A percentile compares a stretch with the other conserved stretches of the same genome.
Conservation (phyloP, 2,329 filamentous ascomycete species). For the Exophiala alcalophila region DNA sequence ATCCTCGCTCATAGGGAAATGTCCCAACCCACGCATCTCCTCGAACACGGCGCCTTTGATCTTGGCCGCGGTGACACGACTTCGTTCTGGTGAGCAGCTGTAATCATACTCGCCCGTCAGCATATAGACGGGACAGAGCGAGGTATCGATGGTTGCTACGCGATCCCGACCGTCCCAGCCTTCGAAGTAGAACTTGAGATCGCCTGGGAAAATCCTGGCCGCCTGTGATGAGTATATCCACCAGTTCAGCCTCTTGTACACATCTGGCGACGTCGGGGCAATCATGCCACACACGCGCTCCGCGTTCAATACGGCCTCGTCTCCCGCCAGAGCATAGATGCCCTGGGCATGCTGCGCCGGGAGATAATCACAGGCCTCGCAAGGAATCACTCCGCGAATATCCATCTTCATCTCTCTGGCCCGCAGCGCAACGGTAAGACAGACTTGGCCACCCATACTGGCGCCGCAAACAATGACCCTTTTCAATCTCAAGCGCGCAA, state of each 20-base stretch:
- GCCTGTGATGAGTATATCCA: conserved; percentile 50
- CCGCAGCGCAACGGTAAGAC: conserved; percentile 19
- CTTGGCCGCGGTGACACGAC: conserved; percentile 21
- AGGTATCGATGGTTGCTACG: conserved; percentile 46
- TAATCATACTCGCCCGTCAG: conserved; percentile 41
- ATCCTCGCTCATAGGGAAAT: conserved; percentile 27
- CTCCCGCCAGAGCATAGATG: conserved; percentile 19
- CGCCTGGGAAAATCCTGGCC: conserved; percentile 51
- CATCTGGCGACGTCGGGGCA: conserved; percentile 44
- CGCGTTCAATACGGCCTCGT: conserved; percentile 20
- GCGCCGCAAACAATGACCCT: conserved; percentile 18
- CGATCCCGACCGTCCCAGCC: conserved; percentile 49
- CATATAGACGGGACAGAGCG: conserved; percentile 51
- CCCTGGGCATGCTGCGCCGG: conserved; percentile 13
- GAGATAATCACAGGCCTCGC: conserved; percentile 24
- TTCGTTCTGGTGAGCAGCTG: conserved; percentile 20
- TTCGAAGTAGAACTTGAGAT: conserved; percentile 51
- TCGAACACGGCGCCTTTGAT: conserved; percentile 24
- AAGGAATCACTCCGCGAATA: conserved; percentile 23
- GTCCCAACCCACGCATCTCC: conserved; percentile 25
- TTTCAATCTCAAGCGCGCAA: conserved; percentile 11
- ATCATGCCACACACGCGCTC: conserved; percentile 39
- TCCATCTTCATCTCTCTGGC: conserved; percentile 14
- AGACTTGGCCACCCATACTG: conserved; percentile 23
- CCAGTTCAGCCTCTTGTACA: conserved; percentile 50